Percentiles rank a stretch among this genome's conserved stretches.
phyloP scores from a whole-genome alignment of 805 yeast species.

The Metschnikowia kofuensis region DNA sequence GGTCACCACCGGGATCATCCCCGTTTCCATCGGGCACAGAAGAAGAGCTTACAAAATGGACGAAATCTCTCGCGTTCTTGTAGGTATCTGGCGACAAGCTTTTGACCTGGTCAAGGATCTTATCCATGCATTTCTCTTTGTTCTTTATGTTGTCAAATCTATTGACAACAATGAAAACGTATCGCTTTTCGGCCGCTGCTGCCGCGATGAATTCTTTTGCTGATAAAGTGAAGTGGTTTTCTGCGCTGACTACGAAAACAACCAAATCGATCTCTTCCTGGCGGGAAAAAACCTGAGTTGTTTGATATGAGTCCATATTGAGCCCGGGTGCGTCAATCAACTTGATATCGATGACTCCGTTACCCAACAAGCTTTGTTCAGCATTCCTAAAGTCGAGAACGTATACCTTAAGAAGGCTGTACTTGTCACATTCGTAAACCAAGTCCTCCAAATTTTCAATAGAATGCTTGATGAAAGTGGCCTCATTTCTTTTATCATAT shows the following conservation, averaged over 20 bases:
- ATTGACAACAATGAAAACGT: conserved; percentile 92
- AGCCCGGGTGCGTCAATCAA: conserved; percentile 97
- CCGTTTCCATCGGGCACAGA: conserved; percentile 39
- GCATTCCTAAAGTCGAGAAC: conserved; percentile 70
- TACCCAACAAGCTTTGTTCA: conserved; percentile 69
- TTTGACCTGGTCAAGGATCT: conserved; percentile 82
- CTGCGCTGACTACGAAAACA: conserved; percentile 94
- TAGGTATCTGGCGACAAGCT: conserved; percentile 86
- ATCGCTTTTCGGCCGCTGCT: conserved; percentile 87
- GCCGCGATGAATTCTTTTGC: conserved; percentile 91
- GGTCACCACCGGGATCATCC: conserved; percentile 27
- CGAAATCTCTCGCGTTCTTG: conserved; percentile 84
- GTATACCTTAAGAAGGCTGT: conserved; percentile 73
- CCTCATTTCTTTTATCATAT: conserved; percentile 55
- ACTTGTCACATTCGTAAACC: conserved; percentile 72
- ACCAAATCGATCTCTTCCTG: conserved; percentile 97
- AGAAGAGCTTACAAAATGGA: conserved; percentile 82
- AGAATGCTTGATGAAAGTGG: conserved; percentile 58
- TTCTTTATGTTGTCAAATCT: conserved; percentile 83
- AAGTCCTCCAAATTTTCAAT: conserved; percentile 61
- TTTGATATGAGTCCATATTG: conserved; percentile 88
- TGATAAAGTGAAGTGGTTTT: conserved; percentile 89
- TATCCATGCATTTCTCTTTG: conserved; percentile 70
- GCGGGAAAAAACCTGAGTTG: conserved; percentile 90
- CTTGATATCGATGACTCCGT: conserved; percentile 89